Conservation (phyloP, 306 rosid genomes). For the Clitoria ternatea region DNA sequence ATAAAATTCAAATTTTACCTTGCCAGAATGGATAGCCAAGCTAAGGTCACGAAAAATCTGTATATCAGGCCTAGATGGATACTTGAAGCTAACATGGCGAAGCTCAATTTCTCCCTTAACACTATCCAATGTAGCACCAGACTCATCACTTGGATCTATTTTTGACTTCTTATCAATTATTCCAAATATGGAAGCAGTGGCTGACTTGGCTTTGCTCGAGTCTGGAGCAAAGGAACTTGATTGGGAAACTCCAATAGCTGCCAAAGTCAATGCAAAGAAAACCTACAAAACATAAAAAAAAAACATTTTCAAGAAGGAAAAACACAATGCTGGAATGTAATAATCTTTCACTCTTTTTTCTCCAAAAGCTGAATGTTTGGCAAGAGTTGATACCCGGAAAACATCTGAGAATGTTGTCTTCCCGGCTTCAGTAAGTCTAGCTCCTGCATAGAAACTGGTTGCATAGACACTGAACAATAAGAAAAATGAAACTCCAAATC, state of each 20-base stretch:
- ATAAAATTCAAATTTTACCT: slow-evolving; percentile 34
- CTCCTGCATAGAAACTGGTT: slow-evolving; percentile 77
- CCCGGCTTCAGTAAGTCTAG: slow-evolving; percentile 50
- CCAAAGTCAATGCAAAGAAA: slow-evolving; percentile 78
- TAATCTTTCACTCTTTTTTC: not conserved
- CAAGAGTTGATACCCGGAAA: slow-evolving; percentile 47
- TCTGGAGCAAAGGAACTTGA: slow-evolving; percentile 71
- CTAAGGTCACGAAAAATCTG: slow-evolving; percentile 70
- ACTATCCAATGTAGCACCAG: slow-evolving; percentile 50
- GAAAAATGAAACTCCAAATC: slow-evolving; percentile 73
- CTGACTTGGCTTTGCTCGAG: slow-evolving; percentile 58
- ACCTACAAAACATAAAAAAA: slow-evolving; percentile 51
- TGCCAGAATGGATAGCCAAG: slow-evolving; percentile 66
- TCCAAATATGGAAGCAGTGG: slow-evolving; percentile 76
- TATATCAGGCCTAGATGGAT: slow-evolving; percentile 75
- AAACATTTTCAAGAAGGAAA: not conserved
- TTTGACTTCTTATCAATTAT: slow-evolving; percentile 59
- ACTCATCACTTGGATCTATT: slow-evolving; percentile 67
- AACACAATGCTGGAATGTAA: not conserved
- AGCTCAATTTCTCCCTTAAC: slow-evolving; percentile 76
- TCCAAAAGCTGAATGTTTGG: not conserved
- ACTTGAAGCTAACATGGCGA: slow-evolving; percentile 71
- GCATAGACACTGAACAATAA: slow-evolving; percentile 64
- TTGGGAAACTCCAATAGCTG: slow-evolving; percentile 72
- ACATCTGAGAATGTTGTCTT: slow-evolving; percentile 52